These are phyloP conservation scores for Apophysomyces ossiformis DNA, from an alignment of 371 early-diverging fungal genomes.

Conservation along the genomic window DNA sequence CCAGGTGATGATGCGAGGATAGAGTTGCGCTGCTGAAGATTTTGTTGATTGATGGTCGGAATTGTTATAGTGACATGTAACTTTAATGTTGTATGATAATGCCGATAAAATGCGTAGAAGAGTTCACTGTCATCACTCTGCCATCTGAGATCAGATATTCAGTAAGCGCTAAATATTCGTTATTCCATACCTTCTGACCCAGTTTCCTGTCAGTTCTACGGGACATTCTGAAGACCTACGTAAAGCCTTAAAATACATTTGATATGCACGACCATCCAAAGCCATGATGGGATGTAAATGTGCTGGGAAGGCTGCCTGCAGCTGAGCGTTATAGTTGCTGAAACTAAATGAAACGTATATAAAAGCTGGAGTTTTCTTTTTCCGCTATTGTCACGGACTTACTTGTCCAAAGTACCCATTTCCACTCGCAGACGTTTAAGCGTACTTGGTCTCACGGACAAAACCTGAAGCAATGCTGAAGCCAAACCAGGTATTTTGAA, in stretches of 20 bases:
- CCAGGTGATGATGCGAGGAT: slow-evolving; percentile 54
- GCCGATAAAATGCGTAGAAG: slow-evolving; percentile 62
- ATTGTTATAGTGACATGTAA: slow-evolving; percentile 34
- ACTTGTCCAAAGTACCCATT: slow-evolving; percentile 26
- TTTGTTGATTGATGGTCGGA: slow-evolving; percentile 25
- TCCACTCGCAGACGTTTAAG: slow-evolving; percentile 44
- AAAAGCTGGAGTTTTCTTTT: background rate
- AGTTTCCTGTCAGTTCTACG: slow-evolving; percentile 51
- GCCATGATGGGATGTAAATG: slow-evolving; percentile 26
- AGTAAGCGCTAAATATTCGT: background rate
- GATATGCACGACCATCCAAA: slow-evolving; percentile 12
- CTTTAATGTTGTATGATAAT: slow-evolving; percentile 53
- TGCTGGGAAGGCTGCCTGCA: slow-evolving; percentile 19
- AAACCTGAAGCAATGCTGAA: slow-evolving; percentile 40
- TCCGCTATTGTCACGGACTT: background rate
- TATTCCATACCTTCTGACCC: slow-evolving; percentile 42
- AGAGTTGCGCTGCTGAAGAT: slow-evolving; percentile 34
- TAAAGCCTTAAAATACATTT: slow-evolving; percentile 5
- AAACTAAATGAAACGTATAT: slow-evolving; percentile 1
- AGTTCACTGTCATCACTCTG: slow-evolving; percentile 64
- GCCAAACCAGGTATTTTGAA: slow-evolving; percentile 62
- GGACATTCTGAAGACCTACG: slow-evolving; percentile 24
- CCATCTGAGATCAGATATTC: slow-evolving; percentile 38
- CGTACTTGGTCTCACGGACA: slow-evolving; percentile 41
- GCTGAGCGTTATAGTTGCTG: background rate